These are phyloP conservation scores for Azolla pinnata DNA, from an alignment of 75 land plant species.

Conservation along the genomic window DNA sequence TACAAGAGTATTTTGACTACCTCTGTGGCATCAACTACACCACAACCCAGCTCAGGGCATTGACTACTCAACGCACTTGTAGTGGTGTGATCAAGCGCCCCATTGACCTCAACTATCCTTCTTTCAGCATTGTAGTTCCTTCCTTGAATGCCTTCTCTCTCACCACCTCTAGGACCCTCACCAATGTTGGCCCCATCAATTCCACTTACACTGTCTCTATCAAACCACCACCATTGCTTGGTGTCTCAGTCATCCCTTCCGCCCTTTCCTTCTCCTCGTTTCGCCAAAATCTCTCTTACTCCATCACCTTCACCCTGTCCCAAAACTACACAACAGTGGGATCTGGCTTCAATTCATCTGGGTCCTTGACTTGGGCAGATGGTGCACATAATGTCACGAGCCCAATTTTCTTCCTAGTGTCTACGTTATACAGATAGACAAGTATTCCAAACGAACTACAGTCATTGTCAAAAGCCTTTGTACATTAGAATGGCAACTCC, in stretches of 20 bases:
- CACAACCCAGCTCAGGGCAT: neutral
- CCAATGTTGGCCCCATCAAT: slow-evolving; percentile 64
- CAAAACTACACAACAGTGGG: no score
- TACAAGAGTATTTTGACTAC: slow-evolving; percentile 3
- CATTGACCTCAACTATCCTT: slow-evolving; percentile 51
- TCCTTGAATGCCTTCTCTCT: slow-evolving; percentile 5
- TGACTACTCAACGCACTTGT: no score
- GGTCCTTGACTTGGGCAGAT: slow-evolving; percentile 54
- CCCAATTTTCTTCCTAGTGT: no score
- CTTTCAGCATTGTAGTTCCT: slow-evolving; percentile 26
- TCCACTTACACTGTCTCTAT: slow-evolving; percentile 42
- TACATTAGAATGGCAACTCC: no score
- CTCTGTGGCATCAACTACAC: slow-evolving; percentile 14
- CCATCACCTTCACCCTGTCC: no score
- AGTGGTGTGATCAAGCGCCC: no score
- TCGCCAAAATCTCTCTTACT: neutral
- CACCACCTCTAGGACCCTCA: slow-evolving; percentile 56
- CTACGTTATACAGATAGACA: no score
- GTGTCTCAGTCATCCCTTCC: slow-evolving; percentile 11
- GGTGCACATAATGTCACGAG: slow-evolving; percentile 54
- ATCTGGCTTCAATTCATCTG: slow-evolving; percentile 16
- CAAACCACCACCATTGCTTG: slow-evolving; percentile 8
- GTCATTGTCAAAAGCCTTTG: no score
- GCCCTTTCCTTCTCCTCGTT: slow-evolving; percentile 14
- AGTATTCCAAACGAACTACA: no score